A percentile compares a stretch with the other conserved stretches of the same genome.
phyloP scores from a whole-genome alignment of 768 basidiomycete genomes.

The Psilocybe sp. region DNA sequence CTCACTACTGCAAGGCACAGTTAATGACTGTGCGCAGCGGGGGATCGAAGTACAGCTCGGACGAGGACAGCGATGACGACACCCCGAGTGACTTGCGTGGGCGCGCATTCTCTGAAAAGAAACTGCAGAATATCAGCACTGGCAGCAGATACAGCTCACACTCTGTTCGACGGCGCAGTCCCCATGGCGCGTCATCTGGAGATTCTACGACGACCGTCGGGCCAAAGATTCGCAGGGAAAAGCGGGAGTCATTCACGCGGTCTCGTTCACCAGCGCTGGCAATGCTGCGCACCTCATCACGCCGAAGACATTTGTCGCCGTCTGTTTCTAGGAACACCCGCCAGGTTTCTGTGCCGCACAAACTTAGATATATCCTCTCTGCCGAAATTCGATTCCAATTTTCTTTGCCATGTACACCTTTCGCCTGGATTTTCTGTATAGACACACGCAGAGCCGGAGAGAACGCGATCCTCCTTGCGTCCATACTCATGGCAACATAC shows the following conservation, averaged over 20 bases:
- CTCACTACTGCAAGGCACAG: neutral
- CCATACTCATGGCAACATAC: constrained; percentile 53
- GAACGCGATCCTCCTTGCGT: constrained; percentile 60
- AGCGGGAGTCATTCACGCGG: constrained; percentile 58
- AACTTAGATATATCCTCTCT: constrained; percentile 40
- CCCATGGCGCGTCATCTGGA: constrained; percentile 35
- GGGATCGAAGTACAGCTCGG: constrained; percentile 47
- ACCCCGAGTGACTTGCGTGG: constrained; percentile 38
- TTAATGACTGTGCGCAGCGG: constrained; percentile 34
- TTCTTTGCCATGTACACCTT: constrained; percentile 38
- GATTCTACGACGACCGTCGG: constrained; percentile 37
- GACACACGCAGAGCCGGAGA: constrained; percentile 65
- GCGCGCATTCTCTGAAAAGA: constrained; percentile 28
- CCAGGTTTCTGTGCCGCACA: constrained; percentile 26
- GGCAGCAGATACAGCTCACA: constrained; percentile 19
- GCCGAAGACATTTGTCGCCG: constrained; percentile 38
- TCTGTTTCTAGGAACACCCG: constrained; percentile 40
- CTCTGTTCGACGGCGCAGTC: constrained; percentile 28
- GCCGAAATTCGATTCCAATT: constrained; percentile 42
- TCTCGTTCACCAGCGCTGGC: constrained; percentile 63
- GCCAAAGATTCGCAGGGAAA: constrained; percentile 21
- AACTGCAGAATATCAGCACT: constrained; percentile 16
- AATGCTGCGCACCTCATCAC: constrained; percentile 27
- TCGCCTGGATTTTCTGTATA: constrained; percentile 47
- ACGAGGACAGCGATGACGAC: constrained; percentile 55